A percentile compares a stretch with the other conserved stretches of the same genome.
Conservation (phyloP, 805 yeast species). For the Torulaspora quercuum region DNA sequence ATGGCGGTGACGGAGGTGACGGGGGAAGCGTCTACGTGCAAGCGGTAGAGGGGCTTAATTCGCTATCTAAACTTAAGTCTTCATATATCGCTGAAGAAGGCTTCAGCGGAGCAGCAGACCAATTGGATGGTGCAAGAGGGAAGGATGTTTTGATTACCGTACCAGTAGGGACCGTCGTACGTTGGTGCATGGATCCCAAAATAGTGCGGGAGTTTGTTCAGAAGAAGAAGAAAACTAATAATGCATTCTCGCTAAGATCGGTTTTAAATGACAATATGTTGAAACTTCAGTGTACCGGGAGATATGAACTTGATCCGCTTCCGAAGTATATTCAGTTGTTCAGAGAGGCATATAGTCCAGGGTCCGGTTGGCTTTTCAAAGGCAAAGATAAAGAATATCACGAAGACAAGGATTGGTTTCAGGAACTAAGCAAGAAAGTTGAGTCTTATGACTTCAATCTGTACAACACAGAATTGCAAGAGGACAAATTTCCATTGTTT, state of each 20-base stretch:
- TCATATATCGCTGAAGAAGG: constrained; percentile 75
- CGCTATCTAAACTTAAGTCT: constrained; percentile 65
- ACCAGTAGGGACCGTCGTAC: constrained; percentile 85
- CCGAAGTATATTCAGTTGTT: constrained; percentile 55
- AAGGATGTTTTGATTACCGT: constrained; percentile 75
- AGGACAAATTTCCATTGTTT: constrained; percentile 72
- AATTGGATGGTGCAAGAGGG: constrained; percentile 84
- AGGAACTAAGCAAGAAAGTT: constrained; percentile 59
- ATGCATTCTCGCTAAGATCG: constrained; percentile 25
- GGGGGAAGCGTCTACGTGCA: constrained; percentile 87
- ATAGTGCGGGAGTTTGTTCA: constrained; percentile 38
- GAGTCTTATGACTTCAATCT: constrained; percentile 58
- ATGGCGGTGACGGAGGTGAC: constrained; percentile 98
- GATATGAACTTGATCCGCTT: constrained; percentile 26
- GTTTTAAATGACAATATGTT: constrained; percentile 22
- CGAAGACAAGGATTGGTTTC: constrained; percentile 61
- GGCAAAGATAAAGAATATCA: constrained; percentile 74
- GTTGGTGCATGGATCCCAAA: constrained; percentile 79
- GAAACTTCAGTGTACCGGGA: constrained; percentile 38
- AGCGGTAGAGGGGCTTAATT: constrained; percentile 67
- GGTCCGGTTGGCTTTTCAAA: constrained; percentile 87
- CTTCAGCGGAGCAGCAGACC: constrained; percentile 63
- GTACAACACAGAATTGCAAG: constrained; percentile 52
- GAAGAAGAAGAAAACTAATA: constrained; percentile 16
- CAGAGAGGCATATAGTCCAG: constrained; percentile 60